phyloP scores from a whole-genome alignment of 202 grass and related monocot genomes.

The Elaeis oleifera region DNA sequence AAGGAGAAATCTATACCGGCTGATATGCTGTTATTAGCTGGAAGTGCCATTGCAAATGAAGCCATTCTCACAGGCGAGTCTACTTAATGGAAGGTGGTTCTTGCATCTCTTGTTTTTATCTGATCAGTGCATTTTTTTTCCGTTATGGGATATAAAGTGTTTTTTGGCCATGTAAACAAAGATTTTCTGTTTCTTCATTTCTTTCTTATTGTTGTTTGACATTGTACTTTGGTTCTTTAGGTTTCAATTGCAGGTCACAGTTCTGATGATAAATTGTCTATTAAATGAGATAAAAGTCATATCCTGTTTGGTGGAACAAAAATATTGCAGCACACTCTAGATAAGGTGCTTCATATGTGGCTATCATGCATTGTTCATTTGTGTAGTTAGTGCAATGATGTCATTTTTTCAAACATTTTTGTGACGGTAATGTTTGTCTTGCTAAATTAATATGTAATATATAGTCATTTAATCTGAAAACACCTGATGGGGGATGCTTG shows the following conservation, averaged over 20 bases:
- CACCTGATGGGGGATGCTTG: conserved; percentile 90
- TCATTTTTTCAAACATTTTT: too few relatives aligned
- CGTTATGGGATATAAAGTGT: too few relatives aligned
- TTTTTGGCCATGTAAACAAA: too few relatives aligned
- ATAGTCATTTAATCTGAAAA: conserved; percentile 69
- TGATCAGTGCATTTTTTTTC: too few relatives aligned
- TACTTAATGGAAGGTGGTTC: conserved; percentile 89
- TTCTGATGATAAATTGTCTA: conserved; percentile 71
- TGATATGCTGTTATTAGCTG: conserved; percentile 85
- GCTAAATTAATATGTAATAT: too few relatives aligned
- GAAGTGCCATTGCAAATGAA: conserved; percentile 89
- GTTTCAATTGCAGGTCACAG: conserved; percentile 55
- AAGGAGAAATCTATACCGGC: conserved; percentile 96
- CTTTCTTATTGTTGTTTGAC: too few relatives aligned
- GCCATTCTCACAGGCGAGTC: conserved; percentile 97
- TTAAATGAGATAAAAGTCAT: conserved; percentile 96
- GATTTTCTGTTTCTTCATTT: too few relatives aligned
- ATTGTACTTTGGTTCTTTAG: conserved; percentile 26
- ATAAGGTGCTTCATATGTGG: conserved; percentile 54
- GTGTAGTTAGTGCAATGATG: not conserved
- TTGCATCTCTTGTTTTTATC: too few relatives aligned
- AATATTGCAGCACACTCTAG: conserved; percentile 89
- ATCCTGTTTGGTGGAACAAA: conserved; percentile 97
- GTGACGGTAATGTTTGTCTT: too few relatives aligned
- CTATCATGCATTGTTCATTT: conserved; percentile 31